A percentile compares a stretch with the other conserved stretches of the same genome.
phyloP scores from a whole-genome alignment of 768 basidiomycete species.

The Epithele typhae region DNA sequence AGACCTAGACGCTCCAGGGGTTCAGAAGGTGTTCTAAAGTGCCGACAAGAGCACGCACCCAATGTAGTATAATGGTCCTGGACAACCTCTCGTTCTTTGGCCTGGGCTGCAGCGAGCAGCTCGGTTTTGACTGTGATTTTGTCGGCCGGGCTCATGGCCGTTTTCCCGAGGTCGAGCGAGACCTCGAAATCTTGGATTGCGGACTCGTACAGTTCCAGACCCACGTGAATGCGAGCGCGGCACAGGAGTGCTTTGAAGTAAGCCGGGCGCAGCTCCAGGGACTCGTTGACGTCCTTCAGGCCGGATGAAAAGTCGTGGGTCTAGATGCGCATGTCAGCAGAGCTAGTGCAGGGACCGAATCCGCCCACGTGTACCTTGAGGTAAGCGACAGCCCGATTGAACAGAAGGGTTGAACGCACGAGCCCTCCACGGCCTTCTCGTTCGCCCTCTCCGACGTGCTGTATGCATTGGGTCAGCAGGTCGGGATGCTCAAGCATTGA shows the following conservation, averaged over 20 bases:
- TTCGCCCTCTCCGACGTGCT: conserved; percentile 59
- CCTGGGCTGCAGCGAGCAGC: conserved; percentile 64
- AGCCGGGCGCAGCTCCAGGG: conserved; percentile 51
- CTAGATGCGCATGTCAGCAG: too few species aligned
- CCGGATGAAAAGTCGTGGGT: too few species aligned
- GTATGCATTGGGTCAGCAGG: background rate
- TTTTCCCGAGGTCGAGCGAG: conserved; percentile 60
- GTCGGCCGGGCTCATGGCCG: conserved; percentile 55
- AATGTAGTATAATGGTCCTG: conserved; percentile 84
- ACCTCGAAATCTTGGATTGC: conserved; percentile 70
- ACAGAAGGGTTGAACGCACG: conserved; percentile 69
- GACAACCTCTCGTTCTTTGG: conserved; percentile 72
- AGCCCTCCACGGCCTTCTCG: conserved; percentile 75
- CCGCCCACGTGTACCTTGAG: too few species aligned
- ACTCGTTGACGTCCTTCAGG: conserved; percentile 58
- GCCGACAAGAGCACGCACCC: conserved; percentile 19
- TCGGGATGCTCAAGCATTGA: background rate
- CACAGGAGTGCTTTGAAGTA: conserved; percentile 82
- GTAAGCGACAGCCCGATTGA: conserved; percentile 74
- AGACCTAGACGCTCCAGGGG: conserved; percentile 30
- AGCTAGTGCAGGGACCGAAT: too few species aligned
- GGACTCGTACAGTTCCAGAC: conserved; percentile 65
- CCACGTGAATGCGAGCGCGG: conserved; percentile 68
- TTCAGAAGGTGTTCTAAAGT: too few species aligned
- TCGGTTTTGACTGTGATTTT: conserved; percentile 55